Conservation (phyloP, 306 rosid genomes). For the Biancaea sappan region DNA sequence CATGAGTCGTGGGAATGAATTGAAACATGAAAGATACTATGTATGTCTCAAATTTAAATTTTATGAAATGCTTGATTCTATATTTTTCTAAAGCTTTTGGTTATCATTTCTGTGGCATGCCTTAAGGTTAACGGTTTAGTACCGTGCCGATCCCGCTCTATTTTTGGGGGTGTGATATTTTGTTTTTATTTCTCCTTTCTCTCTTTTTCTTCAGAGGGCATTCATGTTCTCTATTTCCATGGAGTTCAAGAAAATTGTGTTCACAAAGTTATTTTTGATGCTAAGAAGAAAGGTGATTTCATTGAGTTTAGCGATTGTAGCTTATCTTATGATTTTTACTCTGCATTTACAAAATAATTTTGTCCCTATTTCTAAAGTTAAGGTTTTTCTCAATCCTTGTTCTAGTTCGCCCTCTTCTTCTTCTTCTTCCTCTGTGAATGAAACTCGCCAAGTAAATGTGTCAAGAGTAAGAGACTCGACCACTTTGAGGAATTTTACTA, state of each 20-base stretch:
- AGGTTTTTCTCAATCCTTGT: constrained; percentile 41
- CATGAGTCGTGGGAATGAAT: too few species aligned
- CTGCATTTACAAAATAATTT: constrained; percentile 46
- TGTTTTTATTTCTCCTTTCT: too few species aligned
- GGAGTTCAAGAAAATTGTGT: constrained; percentile 52
- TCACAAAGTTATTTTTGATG: constrained; percentile 47
- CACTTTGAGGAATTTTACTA: constrained; percentile 33
- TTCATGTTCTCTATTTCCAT: constrained; percentile 50
- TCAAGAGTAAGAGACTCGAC: constrained; percentile 1
- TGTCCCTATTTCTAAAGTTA: constrained; percentile 30
- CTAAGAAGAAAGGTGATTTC: constrained; percentile 58
- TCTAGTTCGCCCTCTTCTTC: constrained; percentile 37
- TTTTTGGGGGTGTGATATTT: too few species aligned
- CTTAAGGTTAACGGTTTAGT: too few species aligned
- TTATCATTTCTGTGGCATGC: too few species aligned
- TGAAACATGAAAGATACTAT: too few species aligned
- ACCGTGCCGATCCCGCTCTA: too few species aligned
- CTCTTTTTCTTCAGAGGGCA: background rate
- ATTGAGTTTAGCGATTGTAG: constrained; percentile 60
- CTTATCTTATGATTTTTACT: constrained; percentile 52
- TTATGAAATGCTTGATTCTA: too few species aligned
- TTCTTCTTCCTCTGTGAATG: background rate
- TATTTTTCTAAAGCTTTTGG: too few species aligned
- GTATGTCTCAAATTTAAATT: too few species aligned
- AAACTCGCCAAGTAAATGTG: constrained; percentile 26